These are phyloP conservation scores for Hansenula lynferdii DNA, from an alignment of 1,139 yeast species.

Conservation along the genomic window DNA sequence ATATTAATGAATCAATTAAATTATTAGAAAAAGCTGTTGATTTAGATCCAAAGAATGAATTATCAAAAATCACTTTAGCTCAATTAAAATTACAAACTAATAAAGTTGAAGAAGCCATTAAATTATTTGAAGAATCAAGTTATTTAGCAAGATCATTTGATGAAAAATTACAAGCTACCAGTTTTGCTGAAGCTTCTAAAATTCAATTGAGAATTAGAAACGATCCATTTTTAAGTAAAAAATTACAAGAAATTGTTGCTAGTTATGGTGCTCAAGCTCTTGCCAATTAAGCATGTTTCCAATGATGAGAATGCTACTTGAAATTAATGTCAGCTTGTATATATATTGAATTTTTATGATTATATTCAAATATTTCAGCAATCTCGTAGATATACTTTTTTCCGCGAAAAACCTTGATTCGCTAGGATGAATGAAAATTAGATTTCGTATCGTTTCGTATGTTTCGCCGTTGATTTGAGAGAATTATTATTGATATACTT, in stretches of 20 bases:
- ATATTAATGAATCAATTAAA: slow-evolving; percentile 57
- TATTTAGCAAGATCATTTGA: slow-evolving; percentile 76
- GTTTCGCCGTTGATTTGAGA: too few relatives aligned
- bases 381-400: too few relatives aligned
- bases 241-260: slow-evolving; percentile 38
- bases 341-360: too few relatives aligned
- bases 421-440: too few relatives aligned
- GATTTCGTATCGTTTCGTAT: too few relatives aligned
- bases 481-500: too few relatives aligned
- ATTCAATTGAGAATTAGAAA: slow-evolving; percentile 69
- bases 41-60: slow-evolving; percentile 82
- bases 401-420: too few relatives aligned
- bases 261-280: slow-evolving; percentile 21
- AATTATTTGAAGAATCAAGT: slow-evolving; percentile 77
- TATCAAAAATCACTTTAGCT: slow-evolving; percentile 86
- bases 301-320: too few relatives aligned
- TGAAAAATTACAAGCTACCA: slow-evolving; percentile 88
- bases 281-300: slow-evolving; percentile 2
- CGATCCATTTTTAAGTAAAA: slow-evolving; percentile 52
- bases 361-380: too few relatives aligned
- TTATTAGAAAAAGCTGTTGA: slow-evolving; percentile 74
- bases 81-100: slow-evolving; percentile 86
- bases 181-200: slow-evolving; percentile 88
- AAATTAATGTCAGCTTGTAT: background rate
- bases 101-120: slow-evolving; percentile 76